Percentiles rank a stretch among this genome's conserved stretches.
phyloP scores from a whole-genome alignment of 1,139 yeast species.

The Lodderomyces beijingensis region DNA sequence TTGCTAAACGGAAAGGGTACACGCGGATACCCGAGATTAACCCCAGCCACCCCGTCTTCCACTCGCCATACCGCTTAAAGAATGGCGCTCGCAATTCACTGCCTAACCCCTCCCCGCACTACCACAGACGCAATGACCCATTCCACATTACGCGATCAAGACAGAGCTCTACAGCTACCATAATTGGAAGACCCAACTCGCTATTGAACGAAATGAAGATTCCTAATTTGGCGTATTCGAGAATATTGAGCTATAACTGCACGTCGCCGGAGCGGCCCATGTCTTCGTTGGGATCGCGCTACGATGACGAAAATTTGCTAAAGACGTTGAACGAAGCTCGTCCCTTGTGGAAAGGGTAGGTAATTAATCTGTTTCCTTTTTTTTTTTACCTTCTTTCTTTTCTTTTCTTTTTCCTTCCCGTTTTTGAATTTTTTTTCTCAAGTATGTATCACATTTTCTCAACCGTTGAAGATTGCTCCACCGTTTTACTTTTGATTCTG shows the following conservation, averaged over 20 bases:
- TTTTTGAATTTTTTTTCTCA: too few relatives aligned
- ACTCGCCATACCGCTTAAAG: conserved; percentile 17
- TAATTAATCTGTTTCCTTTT: background rate
- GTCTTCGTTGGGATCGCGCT: conserved; percentile 33
- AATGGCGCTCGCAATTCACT: conserved; percentile 7
- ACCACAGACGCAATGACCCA: conserved; percentile 1
- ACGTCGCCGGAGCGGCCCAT: conserved; percentile 35
- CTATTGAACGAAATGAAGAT: conserved; percentile 11
- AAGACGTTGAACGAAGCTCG: conserved; percentile 23
- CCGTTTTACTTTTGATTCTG: too few relatives aligned
- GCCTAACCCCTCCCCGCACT: background rate
- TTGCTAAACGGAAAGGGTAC: conserved; percentile 18
- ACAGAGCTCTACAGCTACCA: conserved; percentile 9
- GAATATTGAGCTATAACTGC: conserved; percentile 17
- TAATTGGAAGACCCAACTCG: conserved; percentile 13
- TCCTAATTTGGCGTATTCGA: conserved; percentile 12
- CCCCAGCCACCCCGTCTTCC: conserved; percentile 29
- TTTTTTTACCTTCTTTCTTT: conserved; percentile 3
- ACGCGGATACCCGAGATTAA: conserved; percentile 30
- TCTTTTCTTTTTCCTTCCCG: conserved; percentile 4
- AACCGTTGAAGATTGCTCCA: too few relatives aligned
- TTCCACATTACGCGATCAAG: conserved; percentile 5
- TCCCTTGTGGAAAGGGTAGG: conserved; percentile 25
- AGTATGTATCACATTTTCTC: too few relatives aligned
- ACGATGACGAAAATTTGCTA: conserved; percentile 30